Evolutionary conservation across 768 basidiomycete genomes (phyloP), one percentile per base, ranked within the genome.

Genomic region (Sarcodon aspratus): DNA sequence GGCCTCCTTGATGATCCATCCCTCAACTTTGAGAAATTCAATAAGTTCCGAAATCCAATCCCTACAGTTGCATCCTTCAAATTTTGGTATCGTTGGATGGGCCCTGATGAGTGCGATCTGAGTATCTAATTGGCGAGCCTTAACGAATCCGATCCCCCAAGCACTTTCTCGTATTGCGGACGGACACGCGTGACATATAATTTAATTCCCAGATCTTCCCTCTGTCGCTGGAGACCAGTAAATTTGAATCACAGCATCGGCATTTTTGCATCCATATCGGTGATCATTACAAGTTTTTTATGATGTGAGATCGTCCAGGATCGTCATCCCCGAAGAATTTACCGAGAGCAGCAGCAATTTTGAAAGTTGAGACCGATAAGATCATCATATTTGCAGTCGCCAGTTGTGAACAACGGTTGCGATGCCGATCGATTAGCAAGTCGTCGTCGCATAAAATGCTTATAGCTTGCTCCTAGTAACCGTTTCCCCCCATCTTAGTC

Each of bases 21-120:
- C 48, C 12, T 37, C 18, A 10, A 32, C 48, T 11, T 31, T 27
- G 34, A 53, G 36, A 8, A 50, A 21, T 1, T 13, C 17, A 10
- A 53, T 31, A 13, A 36, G 18, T 33, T 53, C 52, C 48, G 46
- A 47, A 9, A 53, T 44, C 52, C 52, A 53, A 36, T 50, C 45
- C 10, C 52, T 36, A 35, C 37, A 50, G 40, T 50, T 53, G 48
- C 52, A 53, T 7, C 38, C 48, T 3, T 4, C 4, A 32, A 32
- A 42, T 18, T 46, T 49, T n/a, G n/a, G 15, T 3, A 6, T 9
- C 7, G 48, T 47, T 3, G 7, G 21, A 32, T 49, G 18, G 5
- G 18, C 21, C 21, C 21, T 42, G 17, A 38, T 21, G 36, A 53
- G 17, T 13, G 31, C 33, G 37, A 45, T 21, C 27, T 11, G 15